Percentiles rank a stretch among this genome's conserved stretches.
These are phyloP conservation scores for Ganoderma sp. DNA, from an alignment of 1,284 basidiomycete species.

Conservation along the genomic window DNA sequence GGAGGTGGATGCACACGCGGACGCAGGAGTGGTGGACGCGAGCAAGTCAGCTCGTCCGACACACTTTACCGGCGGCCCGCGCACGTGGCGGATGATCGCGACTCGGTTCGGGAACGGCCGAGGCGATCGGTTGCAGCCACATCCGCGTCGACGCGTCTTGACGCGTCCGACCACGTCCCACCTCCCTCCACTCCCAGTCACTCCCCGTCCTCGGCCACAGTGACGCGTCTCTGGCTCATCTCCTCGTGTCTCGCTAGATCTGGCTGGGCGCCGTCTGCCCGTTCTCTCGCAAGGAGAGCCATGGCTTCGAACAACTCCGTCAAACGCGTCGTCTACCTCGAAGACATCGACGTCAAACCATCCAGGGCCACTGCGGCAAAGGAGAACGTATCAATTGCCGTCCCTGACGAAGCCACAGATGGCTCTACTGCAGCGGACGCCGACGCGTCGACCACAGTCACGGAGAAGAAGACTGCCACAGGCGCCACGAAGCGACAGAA, in stretches of 20 bases:
- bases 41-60: constrained; percentile 8
- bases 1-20: constrained; percentile 4
- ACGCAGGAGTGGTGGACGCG: neutral
- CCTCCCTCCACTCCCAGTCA: neutral
- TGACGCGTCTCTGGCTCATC: constrained; percentile 19
- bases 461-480: constrained; percentile 33
- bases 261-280: constrained; percentile 8
- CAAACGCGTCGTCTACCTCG: constrained; percentile 55
- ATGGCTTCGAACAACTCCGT: constrained; percentile 40
- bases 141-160: constrained; percentile 28
- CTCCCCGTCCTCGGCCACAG: neutral
- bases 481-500: constrained; percentile 62
- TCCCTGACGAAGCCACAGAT: constrained; percentile 6
- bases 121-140: constrained; percentile 25
- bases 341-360: constrained; percentile 53
- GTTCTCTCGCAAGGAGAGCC: neutral
- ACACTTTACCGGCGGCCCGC: neutral
- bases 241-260: constrained; percentile 11
- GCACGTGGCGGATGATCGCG: constrained; percentile 8
- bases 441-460: constrained; percentile 13
- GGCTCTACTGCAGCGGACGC: constrained; percentile 15
- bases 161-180: constrained; percentile 27
- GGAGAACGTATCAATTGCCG: constrained; percentile 25
- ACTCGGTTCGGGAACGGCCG: constrained; percentile 16
- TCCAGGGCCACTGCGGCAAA: constrained; percentile 16